Base-by-base conservation (phyloP, 1,284 basidiomycete species). In the Athelia psychrophila region DNA sequence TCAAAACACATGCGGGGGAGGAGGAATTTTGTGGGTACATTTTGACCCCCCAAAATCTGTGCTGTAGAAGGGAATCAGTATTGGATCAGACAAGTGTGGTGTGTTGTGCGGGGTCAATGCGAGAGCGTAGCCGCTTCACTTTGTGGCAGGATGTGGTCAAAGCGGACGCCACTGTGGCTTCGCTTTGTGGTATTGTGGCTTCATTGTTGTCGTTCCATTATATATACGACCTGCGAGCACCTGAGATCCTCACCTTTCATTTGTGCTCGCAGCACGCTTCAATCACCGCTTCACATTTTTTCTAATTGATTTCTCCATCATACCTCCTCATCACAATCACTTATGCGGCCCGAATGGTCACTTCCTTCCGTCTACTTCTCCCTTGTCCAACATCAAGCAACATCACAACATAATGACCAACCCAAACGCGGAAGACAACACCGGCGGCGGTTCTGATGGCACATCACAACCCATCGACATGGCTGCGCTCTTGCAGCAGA, bases 71-170 rank as follows among this genome's bases (percentile, higher is more conserved):
- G n/a, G n/a, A n/a, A n/a, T n/a, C n/a, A n/a, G n/a, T n/a, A n/a
- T 30, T 42, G 38, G 16, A 6, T 42, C 38, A 16, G 38, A 42
- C 38, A 42, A 42, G 38, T 19, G 38, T 18, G 38, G 38, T 5
- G 38, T 5, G 38, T 42, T 42, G 38, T 42, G 18, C 38, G 38
- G n/a, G 38, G 38, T 42, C 38, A 42, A 42, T 42, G 38, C 38
- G 27, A 30, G 27, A 30, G 27, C 27, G 27, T 13, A 13, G 27
- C 27, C 27, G 27, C 27, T 30, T 30, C 27, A 30, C 27, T 6
- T 30, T 30, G 27, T 30, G 27, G 27, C 13, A 6, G 27, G 27
- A 13, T 13, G 27, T 30, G 27, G 27, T 13, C 27, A 42, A 23
- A 42, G 38, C 22, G n/a, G 8, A 23, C 6, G 38, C 38, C 22